Evolutionary conservation across 1,139 yeast genomes (phyloP), one percentile per base, ranked within the genome.

Genomic region (Magnusiomyces tetraspermus): DNA sequence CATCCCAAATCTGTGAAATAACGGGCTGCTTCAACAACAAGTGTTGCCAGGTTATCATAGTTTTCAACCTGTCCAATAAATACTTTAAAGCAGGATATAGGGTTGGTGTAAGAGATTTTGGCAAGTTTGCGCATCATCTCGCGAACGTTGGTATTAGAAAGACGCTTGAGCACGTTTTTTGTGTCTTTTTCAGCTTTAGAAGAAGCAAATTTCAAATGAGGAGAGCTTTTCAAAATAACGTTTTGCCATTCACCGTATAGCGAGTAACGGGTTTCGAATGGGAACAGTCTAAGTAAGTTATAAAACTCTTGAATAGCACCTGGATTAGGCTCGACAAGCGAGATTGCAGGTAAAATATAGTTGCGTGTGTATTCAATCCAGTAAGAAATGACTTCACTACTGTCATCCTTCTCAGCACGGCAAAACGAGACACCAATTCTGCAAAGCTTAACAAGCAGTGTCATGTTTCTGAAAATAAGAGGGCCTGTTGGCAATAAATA

Each of bases 181-280:
- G 96, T 87, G 38, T 84, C 80, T 63, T 86, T 88, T 64, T 85
- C 96, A 0, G 95, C 86, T 55, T 73, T 77, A 24, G 80, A 78
- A 51, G 80, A 79, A 10, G 86, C 83, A 46, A 82, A 71, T 59
- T 83, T 83, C 4, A 88, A 73, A 22, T 74, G 74, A 0, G 81
- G 75, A 51, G 78, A 75, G 56, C 76, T 78, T 61, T 83, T 83
- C 2, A 73, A 67, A 23, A 71, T 61, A 28, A 79, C 78, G 10
- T 76, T 71, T n/a, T 78, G 76, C 69, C 89, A 76, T 60, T 90
- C 97, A 46, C 96, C 95, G 65, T 92, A 94, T 26, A 92, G 69
- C 53, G 85, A 80, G 66, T 80, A 92, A 49, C 98, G 75, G 53
- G 76, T 77, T 55, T 83, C 85, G 40, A 79, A 65, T 0, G 87